Evolutionary conservation across 2,329 filamentous ascomycete genomes (phyloP), one percentile per base, ranked within the genome.

Genomic region (Knufia fluminis): DNA sequence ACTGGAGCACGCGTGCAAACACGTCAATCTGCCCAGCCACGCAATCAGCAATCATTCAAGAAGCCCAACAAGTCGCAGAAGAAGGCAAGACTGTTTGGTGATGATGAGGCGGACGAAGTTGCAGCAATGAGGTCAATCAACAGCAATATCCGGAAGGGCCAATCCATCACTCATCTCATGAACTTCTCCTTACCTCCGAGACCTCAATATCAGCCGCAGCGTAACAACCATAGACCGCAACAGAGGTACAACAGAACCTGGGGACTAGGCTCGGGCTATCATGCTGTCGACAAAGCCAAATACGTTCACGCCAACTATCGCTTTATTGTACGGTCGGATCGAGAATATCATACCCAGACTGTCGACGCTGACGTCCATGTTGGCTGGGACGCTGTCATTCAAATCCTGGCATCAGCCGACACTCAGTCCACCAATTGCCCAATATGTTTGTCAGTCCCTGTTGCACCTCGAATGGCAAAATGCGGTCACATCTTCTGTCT

Each of bases 401-500:
- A 98, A 68, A 83, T 98, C 47, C 76, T 98, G 58, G 92, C 86
- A 7, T 97, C 91, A 1, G 79, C 86, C 50, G 82, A 92, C 66
- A 95, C 90, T 0, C 92, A 98, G 67, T 76, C 82, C 38, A 79
- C 90, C 2, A 88, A 86, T 19, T 98, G 92, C 64, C 92, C 92
- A 0, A 98, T 98, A 48, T 98, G 92, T 62, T 78, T 98, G 23
- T 94, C 86, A 1, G 86, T 86, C 49, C 92, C 92, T 1, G 87
- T 94, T 16, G 92, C 92, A 6, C 90, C 92, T 26, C 82, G 92
- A 49, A 98, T 98, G 91, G 90, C 92, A 36, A 91, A 84, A 62
- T 98, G 92, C 62, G 92, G 92, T 1, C 92, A 98, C 64, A 95
- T 98, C 10, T 97, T 96, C 65, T 98, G 92, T 64, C 72, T 97